Percentiles rank a stretch among this genome's conserved stretches.
Evolutionary conservation across 192 early-diverging fungal genomes (phyloP).

Genomic region (Linnemannia hyalina): DNA sequence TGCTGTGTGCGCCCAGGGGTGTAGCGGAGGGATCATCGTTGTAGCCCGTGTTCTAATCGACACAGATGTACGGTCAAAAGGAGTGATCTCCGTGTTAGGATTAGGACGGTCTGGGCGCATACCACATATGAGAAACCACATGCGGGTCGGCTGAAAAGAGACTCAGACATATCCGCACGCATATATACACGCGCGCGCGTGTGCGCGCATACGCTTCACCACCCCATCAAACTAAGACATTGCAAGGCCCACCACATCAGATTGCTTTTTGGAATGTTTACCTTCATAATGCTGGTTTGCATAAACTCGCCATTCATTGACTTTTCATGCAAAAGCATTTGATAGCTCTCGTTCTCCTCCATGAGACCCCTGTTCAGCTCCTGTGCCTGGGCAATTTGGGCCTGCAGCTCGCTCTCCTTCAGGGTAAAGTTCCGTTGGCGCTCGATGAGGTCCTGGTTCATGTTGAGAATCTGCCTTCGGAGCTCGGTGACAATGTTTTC

Average conservation of each 20-base stretch:
- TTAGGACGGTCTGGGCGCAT: neutral
- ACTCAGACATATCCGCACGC: neutral
- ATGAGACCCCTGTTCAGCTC: constrained; percentile 77
- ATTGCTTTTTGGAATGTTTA: constrained; percentile 32
- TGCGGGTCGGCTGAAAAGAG: neutral
- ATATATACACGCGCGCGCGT: too few relatives aligned
- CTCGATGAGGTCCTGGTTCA: constrained; percentile 54
- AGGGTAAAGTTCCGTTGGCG: constrained; percentile 22
- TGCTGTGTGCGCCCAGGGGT: constrained; percentile 2
- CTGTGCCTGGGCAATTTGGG: constrained; percentile 70
- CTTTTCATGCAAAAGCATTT: constrained; percentile 83
- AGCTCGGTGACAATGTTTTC: constrained; percentile 52
- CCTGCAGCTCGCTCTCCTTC: constrained; percentile 57
- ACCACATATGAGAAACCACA: neutral
- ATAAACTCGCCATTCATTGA: constrained; percentile 85
- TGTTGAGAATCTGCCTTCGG: constrained; percentile 52
- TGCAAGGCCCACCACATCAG: neutral
- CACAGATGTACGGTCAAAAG: neutral
- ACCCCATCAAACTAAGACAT: neutral
- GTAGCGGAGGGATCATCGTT: constrained; percentile 33
- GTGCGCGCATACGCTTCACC: neutral
- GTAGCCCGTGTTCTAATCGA: constrained; percentile 37
- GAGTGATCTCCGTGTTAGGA: neutral
- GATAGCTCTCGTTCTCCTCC: constrained; percentile 89
- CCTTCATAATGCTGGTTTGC: constrained; percentile 71